Base-by-base conservation (phyloP, 2,329 filamentous ascomycete genomes). In the Dryadomyces quercus-mongolicae region DNA sequence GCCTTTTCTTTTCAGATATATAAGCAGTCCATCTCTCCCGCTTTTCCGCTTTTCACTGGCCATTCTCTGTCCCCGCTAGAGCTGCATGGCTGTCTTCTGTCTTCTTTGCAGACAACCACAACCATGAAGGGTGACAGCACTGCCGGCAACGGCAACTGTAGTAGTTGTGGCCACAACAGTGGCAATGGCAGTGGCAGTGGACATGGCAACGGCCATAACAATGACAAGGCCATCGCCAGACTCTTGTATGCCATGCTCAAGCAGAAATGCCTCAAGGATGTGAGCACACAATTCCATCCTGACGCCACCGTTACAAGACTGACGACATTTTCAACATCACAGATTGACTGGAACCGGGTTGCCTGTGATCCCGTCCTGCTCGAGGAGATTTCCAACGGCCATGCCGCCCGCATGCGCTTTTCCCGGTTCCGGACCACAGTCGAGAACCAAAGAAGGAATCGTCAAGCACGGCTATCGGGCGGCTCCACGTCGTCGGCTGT, bases 341-440 rank as follows among this genome's bases (percentile, higher is more conserved):
- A 82, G 78, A 79, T 82, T 61, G 75, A 82, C 63, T 82, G 78
- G 78, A 75, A 75, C 57, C 66, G 72, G 62, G 78, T 82, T 47
- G 78, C 78, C 53, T 64, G 70, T 40, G 75, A 80, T 56, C 76
- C 77, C 20, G 70, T 78, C 49, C 70, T 82, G 10, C 58, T 72
- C 22, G 71, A 79, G 51, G 69, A 73, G 60, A 81, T 81, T 56
- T 73, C 76, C 58, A 82, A 81, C 61, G 78, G 78, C 47, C 78
- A 82, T 64, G 78, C 78, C 34, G 78, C 78, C 36, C 74, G 78
- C 49, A 82, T 82, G 78, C 71, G 78, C 54, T 82, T 74, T 63
- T 75, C 76, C 15, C 72, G 78, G 40, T 80, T 80, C 62, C 67
- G 69, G 31, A 62, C 68, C 10, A 66, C 72, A 12, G 71, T 81